phyloP scores from a whole-genome alignment of 148 eudicot species.

The Agrostemma githago region DNA sequence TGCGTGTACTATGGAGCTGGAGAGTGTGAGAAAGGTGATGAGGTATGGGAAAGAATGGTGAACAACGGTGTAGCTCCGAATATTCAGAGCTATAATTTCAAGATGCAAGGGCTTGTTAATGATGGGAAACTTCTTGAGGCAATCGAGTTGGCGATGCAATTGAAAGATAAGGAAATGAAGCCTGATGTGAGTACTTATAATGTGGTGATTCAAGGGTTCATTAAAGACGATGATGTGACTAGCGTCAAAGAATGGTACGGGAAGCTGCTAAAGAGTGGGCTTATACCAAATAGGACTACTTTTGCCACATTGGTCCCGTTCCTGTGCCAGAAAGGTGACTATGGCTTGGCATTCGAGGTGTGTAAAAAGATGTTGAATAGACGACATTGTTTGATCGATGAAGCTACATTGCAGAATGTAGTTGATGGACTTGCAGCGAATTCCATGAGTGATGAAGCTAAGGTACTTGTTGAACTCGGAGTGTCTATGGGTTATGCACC shows the following conservation, averaged over 20 bases:
- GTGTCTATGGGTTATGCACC: slow-evolving; percentile 23
- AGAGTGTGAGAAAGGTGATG: slow-evolving; percentile 35
- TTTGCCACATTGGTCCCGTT: slow-evolving; percentile 31
- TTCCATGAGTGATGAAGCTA: slow-evolving; percentile 40
- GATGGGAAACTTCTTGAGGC: slow-evolving; percentile 40
- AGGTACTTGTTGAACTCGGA: slow-evolving; percentile 37
- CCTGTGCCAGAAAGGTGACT: slow-evolving; percentile 42
- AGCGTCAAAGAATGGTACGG: slow-evolving; percentile 50
- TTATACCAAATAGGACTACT: slow-evolving; percentile 28
- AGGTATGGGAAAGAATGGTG: slow-evolving; percentile 44
- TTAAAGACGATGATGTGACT: slow-evolving; percentile 34
- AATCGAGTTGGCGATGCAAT: slow-evolving; percentile 26
- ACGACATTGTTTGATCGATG: slow-evolving; percentile 24
- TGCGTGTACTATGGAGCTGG: slow-evolving; percentile 30
- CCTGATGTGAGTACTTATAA: slow-evolving; percentile 33
- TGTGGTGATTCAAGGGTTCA: slow-evolving; percentile 38
- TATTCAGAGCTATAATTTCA: slow-evolving; percentile 36
- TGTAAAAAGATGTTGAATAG: slow-evolving; percentile 29
- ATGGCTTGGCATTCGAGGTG: slow-evolving; percentile 40
- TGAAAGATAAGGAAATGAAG: slow-evolving; percentile 30
- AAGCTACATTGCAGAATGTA: slow-evolving; percentile 39
- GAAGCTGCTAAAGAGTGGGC: slow-evolving; percentile 24
- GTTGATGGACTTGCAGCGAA: slow-evolving; percentile 45
- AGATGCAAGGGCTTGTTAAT: slow-evolving; percentile 34
- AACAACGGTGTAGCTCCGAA: slow-evolving; percentile 31